Conservation (phyloP, 306 rosid species). For the Sicyos baderoa region DNA sequence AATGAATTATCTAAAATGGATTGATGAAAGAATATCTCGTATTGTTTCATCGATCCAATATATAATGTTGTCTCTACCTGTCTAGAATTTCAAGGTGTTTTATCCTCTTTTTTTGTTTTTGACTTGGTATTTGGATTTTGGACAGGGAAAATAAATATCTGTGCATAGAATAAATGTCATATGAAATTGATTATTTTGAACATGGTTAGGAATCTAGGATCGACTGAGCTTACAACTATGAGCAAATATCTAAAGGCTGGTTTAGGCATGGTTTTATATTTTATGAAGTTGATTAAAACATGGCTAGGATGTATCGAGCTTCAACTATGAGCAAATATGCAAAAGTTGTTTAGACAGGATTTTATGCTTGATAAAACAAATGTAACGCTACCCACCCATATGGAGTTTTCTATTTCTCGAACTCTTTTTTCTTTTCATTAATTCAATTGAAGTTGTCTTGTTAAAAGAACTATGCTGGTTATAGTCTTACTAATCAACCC, state of each 20-base stretch:
- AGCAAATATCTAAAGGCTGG: not conserved
- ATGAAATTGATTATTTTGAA: conserved; percentile 11
- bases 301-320: not conserved
- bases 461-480: too few species aligned
- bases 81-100: not conserved
- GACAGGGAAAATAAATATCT: not conserved
- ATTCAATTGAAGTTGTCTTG: too few species aligned
- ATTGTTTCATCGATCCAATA: not conserved
- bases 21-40: not conserved
- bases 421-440: too few species aligned
- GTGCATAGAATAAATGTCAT: not conserved
- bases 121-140: not conserved
- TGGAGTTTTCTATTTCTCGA: not conserved
- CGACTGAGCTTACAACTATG: not conserved
- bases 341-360: not conserved
- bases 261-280: not conserved
- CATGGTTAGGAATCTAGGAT: conserved; percentile 7
- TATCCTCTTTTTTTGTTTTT: not conserved
- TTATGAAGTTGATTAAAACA: not conserved
- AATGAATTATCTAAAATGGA: not conserved
- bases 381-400: not conserved
- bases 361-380: not conserved
- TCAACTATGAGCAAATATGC: not conserved
- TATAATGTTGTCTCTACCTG: not conserved
- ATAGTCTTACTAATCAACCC: not conserved